Evolutionary conservation across 768 basidiomycete species (phyloP), one percentile per base, ranked within the genome.

Genomic region (Trametes elegans): DNA sequence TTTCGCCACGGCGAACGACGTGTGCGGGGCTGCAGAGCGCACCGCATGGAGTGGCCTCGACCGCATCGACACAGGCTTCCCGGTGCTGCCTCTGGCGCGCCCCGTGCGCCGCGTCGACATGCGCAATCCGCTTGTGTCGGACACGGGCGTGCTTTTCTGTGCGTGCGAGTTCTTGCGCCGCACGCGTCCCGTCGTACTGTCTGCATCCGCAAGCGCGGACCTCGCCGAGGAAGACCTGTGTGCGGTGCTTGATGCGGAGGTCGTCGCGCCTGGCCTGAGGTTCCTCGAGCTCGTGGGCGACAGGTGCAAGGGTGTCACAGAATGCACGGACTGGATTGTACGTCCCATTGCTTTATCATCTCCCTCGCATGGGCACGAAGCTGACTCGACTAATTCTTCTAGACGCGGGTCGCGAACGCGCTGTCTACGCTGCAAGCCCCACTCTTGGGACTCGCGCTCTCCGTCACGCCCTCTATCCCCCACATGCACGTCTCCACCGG

Each of bases 231-330:
- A 51, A 8, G 55, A 60, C 19, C 29, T 63, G 14, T 18, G 47
- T 8, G 43, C 44, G 21, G 41, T 58, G 23, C 42, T 58, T 14
- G 45, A 49, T 19, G 42, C 28, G 19, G 54, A 55, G 39, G 26
- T 48, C 19, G 55, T 57, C 10, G 58, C 52, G 3, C 45, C 58
- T 1, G 46, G 58, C 8, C 27, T 60, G 49, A 44, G 42, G 23
- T 58, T 40, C 45, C 40, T 63, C 11, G 56, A 60, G 24, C 23
- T 63, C n/a, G 49, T 45, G 7, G 49, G 59, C 7, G 54, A 57
- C 36, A 31, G 62, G 13, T 63, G 58, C 21, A 48, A 48, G 36
- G 47, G 52, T 11, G 28, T 59, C 13, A 49, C 45, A 16, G 51
- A 52, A 3, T 46, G 44, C n/a, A 21, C 42, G 2, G 48, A 42